Base-by-base conservation (phyloP, 768 basidiomycete genomes). In the Artomyces pyxidatus region DNA sequence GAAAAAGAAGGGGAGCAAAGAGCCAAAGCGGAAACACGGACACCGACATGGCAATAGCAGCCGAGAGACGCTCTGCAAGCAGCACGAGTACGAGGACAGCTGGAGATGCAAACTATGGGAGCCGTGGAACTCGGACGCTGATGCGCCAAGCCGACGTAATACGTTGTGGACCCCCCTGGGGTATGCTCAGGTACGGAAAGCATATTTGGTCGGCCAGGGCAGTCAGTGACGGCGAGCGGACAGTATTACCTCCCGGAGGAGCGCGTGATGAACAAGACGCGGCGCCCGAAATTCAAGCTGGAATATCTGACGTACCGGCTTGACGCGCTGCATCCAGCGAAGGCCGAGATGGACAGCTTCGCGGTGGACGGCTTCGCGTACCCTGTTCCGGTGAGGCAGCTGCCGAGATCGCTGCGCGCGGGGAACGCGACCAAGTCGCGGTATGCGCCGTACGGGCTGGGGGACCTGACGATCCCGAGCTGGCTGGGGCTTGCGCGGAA, bases 251-350 rank as follows among this genome's bases (percentile, higher is more conserved):
- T 92, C 39, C 83, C 83, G 0, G 65, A 74, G 35, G 46, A 60
- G 37, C 58, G 51, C 49, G 65, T 88, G 12, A 71, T 69, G 44
- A 68, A 73, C 58, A 67, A 76, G 61, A 71, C 60, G 32, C 63
- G 69, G 11, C 55, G 67, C 48, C 88, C 89, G 2, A 66, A 69
- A 56, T 90, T 79, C 70, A 72, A 81, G 66, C 67, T 94, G 56
- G 89, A 92, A 64, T 91, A 93, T 62, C 58, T 83, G 65, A 92
- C 88, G 47, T 83, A 78, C 60, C 63, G 64, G 23, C 58, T 72
- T 25, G 61, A 64, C 14, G 59, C 58, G 39, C 68, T 84, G 47
- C 67, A 76, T 57, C 67, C 70, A 25, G 55, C 55, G 11, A 52
- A 58, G 46, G 60, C 55, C 35, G 56, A 47, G 44, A n/a, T n/a